Percentiles rank a stretch among this genome's conserved stretches.
Conservation (phyloP, 2,329 filamentous ascomycete genomes). For the Colletotrichum spaethianum region DNA sequence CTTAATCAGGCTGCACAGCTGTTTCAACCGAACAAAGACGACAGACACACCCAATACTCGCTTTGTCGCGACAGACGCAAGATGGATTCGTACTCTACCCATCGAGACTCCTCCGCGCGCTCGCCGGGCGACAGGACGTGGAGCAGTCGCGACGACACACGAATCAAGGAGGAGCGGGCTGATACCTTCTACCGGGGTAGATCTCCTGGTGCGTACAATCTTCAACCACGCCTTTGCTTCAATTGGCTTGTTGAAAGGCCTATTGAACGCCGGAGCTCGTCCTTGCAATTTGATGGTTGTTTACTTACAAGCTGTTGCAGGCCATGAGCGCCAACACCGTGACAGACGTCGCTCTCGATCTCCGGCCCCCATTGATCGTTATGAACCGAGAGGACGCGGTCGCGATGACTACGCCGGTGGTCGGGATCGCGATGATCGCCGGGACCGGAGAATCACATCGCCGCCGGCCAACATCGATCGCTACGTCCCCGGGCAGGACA, state of each 20-base stretch:
- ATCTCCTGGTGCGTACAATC: conserved; percentile 75
- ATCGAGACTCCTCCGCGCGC: conserved; percentile 66
- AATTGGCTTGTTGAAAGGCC: background rate
- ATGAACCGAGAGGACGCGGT: conserved; percentile 77
- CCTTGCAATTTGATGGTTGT: conserved; percentile 10
- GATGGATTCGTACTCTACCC: conserved; percentile 71
- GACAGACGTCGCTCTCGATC: conserved; percentile 79
- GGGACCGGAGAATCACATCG: conserved; percentile 69
- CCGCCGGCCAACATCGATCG: conserved; percentile 83
- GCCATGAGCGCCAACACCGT: conserved; percentile 66
- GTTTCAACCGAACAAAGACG: conserved; percentile 22
- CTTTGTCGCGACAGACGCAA: conserved; percentile 18
- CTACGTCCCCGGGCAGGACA: conserved; percentile 83
- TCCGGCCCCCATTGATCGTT: conserved; percentile 79
- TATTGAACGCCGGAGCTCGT: background rate
- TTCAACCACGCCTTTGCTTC: background rate
- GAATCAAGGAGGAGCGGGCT: conserved; percentile 66
- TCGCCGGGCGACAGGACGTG: conserved; percentile 69
- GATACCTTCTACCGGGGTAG: conserved; percentile 77
- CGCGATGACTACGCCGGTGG: conserved; percentile 76
- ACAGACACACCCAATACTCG: background rate
- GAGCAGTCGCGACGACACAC: conserved; percentile 65
- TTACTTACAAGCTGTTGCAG: conserved; percentile 51
- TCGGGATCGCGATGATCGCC: conserved; percentile 71
- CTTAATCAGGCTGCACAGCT: conserved; percentile 41